Base-by-base conservation (phyloP, 148 eudicot species). In the Dysphania ambrosioides region DNA sequence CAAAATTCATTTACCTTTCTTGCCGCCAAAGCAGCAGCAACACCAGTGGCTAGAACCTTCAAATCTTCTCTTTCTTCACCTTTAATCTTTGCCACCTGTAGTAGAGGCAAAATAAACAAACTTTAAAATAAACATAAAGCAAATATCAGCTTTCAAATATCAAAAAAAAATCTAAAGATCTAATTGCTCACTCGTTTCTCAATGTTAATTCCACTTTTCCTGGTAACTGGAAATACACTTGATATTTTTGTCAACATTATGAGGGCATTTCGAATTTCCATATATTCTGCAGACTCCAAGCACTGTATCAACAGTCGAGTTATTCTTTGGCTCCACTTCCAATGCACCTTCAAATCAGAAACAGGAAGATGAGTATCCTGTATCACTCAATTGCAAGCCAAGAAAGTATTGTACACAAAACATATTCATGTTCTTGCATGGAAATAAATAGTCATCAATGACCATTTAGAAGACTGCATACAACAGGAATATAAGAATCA, bases 311-410 rank as follows among this genome's bases (percentile, higher is more conserved):
- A 82, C 79, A 92, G 47, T 80, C 89, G 87, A 10, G 99, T 95
- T 83, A 95, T 92, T 82, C 97, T 87, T 73, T 89, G 94, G 77
- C 97, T 95, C 99, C 99, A 92, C 80, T 95, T 95, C 99, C 99
- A 95, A 78, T 95, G 99, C 71, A 93, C 96, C 97, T 93, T 76
- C 56, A 63, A 41, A 67, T 4, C 10, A 73, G 38, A 59, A 78
- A 30, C 11, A 41, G 8, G 29, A 2, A 62, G 3, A 41, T 30
- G 6, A 64, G 34, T 68, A 73, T 34, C 47, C 3, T 60, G 27
- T 7, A 29, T 1, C 18, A 38, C 4, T 24, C 10, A 18, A 18
- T 26, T 11, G 59, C 60, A 58, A 38, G 36, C 12, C 30, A 11
- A n/a, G 18, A 13, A 47, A 21, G 3, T 47, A 47, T 21, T 21